Conservation (phyloP, 768 basidiomycete genomes). For the Melanogaster broomeanus region DNA sequence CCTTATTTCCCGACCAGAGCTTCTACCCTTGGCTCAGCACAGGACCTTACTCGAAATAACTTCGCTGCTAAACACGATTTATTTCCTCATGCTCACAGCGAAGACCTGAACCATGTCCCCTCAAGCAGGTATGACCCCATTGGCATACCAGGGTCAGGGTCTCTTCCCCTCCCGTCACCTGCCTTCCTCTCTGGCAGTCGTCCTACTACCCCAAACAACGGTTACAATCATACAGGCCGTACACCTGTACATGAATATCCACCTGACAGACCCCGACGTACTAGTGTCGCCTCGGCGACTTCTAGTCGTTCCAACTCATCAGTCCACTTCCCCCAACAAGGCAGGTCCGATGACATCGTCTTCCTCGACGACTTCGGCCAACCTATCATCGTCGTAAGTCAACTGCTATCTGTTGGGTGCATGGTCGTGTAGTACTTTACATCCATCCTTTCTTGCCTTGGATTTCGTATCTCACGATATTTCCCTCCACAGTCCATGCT, state of each 20-base stretch:
- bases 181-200: constrained; percentile 56
- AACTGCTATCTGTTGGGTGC: constrained; percentile 4
- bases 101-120: constrained; percentile 60
- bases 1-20: constrained; percentile 61
- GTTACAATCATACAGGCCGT: constrained; percentile 44
- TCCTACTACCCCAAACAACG: constrained; percentile 57
- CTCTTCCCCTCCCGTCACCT: constrained; percentile 46
- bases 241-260: constrained; percentile 57
- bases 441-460: constrained; percentile 3
- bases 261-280: constrained; percentile 46
- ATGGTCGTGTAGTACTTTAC: constrained; percentile 12
- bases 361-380: constrained; percentile 54
- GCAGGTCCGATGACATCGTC: constrained; percentile 52
- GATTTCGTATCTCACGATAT: constrained; percentile 11
- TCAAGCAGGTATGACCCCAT: constrained; percentile 14
- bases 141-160: constrained; percentile 14
- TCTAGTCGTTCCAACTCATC: constrained; percentile 61
- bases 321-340: constrained; percentile 38
- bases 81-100: constrained; percentile 59
- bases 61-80: constrained; percentile 37
- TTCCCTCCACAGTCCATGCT: constrained; percentile 54
- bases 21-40: constrained; percentile 57
- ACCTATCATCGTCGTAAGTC: constrained; percentile 61
- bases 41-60: constrained; percentile 53
- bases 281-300: constrained; percentile 49